These are phyloP conservation scores for Neoconidiobolus thromboides DNA, from an alignment of 371 early-diverging fungal species.

Conservation along the genomic window DNA sequence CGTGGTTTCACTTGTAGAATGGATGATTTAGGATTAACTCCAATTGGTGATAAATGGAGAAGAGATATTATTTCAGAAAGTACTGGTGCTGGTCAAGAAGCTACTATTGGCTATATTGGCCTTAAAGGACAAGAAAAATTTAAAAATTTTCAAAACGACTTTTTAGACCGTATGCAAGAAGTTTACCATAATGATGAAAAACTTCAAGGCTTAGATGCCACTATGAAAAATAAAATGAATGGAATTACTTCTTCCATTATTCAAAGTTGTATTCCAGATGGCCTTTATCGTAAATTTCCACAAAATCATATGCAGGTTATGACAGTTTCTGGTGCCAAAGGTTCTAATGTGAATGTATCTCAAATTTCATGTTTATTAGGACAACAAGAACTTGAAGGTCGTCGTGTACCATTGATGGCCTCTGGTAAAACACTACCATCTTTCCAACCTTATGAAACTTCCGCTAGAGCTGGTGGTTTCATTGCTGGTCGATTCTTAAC, in stretches of 20 bases:
- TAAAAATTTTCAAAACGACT: constrained; percentile 17
- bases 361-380: constrained; percentile 98
- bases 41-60: constrained; percentile 59
- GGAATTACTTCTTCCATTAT: constrained; percentile 67
- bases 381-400: constrained; percentile 99
- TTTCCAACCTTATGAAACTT: constrained; percentile 74
- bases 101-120: constrained; percentile 50
- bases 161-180: constrained; percentile 55
- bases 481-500: constrained; percentile 98
- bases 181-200: constrained; percentile 70
- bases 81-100: constrained; percentile 38
- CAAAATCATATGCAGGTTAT: constrained; percentile 97
- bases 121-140: constrained; percentile 26
- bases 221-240: constrained; percentile 76
- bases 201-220: constrained; percentile 75
- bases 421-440: constrained; percentile 95
- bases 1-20: constrained; percentile 95
- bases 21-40: constrained; percentile 92
- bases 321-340: constrained; percentile 99
- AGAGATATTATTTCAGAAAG: constrained; percentile 37
- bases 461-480: constrained; percentile 92
- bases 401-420: constrained; percentile 96
- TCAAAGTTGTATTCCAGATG: constrained; percentile 60
- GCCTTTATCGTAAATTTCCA: constrained; percentile 62
- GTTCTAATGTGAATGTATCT: constrained; percentile 91